Percentiles rank a stretch among this genome's conserved stretches.
These are phyloP conservation scores for Apiospora kogelbergensis DNA, from an alignment of 2,329 filamentous ascomycete genomes.

Conservation along the genomic window DNA sequence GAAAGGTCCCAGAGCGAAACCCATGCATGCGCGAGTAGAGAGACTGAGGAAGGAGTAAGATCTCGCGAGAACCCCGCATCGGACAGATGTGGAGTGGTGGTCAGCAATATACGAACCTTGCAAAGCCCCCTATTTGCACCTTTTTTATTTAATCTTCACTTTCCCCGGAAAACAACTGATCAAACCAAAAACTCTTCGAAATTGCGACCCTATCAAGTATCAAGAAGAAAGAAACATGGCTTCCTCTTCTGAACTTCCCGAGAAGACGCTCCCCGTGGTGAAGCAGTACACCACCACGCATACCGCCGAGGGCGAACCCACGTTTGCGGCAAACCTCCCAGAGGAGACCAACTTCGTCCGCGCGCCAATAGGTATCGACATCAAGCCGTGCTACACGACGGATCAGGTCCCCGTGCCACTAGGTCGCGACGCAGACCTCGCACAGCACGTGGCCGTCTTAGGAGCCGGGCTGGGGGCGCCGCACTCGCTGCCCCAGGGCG, in stretches of 20 bases:
- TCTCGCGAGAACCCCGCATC: not conserved
- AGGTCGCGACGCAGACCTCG: not conserved
- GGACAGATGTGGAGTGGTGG: not conserved
- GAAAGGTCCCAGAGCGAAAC: not conserved
- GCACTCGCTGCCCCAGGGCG: too few relatives aligned
- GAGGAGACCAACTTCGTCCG: not conserved
- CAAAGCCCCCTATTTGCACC: not conserved
- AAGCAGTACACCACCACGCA: not conserved
- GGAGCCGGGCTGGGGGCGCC: too few relatives aligned
- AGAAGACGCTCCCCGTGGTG: not conserved
- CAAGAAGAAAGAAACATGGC: not conserved
- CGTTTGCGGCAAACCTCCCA: not conserved
- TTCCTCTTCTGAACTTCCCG: not conserved
- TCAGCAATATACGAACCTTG: too few relatives aligned
- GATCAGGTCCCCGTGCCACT: not conserved
- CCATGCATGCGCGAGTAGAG: not conserved
- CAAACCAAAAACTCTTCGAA: not conserved
- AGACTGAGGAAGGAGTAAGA: not conserved
- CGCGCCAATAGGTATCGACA: not conserved
- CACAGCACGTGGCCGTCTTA: not conserved
- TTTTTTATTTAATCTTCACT: fast-evolving
- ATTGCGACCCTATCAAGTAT: too few relatives aligned
- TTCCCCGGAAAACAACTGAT: not conserved
- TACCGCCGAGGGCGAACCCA: not conserved
- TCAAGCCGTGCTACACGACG: not conserved